These are phyloP conservation scores for Nigrospora osmanthi DNA, from an alignment of 2,329 filamentous ascomycete species.

Conservation along the genomic window DNA sequence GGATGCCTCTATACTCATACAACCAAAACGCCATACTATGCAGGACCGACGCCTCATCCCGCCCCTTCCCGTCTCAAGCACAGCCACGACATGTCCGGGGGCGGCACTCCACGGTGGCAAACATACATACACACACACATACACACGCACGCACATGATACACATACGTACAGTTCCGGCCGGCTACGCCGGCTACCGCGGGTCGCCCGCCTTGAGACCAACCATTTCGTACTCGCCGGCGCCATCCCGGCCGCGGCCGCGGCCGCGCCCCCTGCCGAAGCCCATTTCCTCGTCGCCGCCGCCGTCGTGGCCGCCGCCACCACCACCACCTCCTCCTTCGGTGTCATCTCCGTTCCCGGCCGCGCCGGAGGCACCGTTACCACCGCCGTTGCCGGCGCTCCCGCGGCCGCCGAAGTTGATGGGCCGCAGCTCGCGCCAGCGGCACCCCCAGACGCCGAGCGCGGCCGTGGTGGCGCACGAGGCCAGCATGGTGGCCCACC, in stretches of 20 bases:
- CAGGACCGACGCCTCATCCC: no score
- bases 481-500: conserved; percentile 63
- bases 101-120: no score
- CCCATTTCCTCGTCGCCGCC: conserved; percentile 32
- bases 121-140: no score
- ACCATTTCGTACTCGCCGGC: conserved; percentile 62
- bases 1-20: no score
- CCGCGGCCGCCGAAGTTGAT: conserved; percentile 71
- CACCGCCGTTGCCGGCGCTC: conserved; percentile 18
- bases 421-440: conserved; percentile 79
- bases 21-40: no score
- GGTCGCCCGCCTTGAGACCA: conserved; percentile 10
- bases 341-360: neutral
- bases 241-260: conserved; percentile 45
- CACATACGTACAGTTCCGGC: no score
- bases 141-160: no score
- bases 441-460: conserved; percentile 84
- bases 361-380: conserved; percentile 26
- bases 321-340: no score
- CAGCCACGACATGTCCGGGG: no score
- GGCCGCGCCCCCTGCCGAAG: conserved; percentile 39
- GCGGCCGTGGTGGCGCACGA: conserved; percentile 40
- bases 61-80: no score
- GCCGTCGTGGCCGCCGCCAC: neutral
- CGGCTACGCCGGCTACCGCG: no score